phyloP scores from a whole-genome alignment of 2,329 filamentous ascomycete genomes.

The Gaeumannomyces sp. region DNA sequence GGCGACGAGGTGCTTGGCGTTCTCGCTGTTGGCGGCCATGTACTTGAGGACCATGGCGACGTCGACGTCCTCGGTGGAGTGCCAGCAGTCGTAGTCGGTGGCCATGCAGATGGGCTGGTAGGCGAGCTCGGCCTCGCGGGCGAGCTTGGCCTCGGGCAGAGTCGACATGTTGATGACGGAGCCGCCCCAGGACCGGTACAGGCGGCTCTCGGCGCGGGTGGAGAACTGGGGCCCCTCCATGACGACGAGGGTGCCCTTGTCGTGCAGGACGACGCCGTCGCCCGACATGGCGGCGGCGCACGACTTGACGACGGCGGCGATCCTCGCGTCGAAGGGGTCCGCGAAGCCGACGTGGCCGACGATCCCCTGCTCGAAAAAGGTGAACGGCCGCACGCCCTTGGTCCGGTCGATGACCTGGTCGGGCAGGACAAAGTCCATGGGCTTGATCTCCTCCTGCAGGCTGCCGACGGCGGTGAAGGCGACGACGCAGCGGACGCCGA shows the following conservation, averaged over 20 bases:
- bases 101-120: conserved; percentile 99
- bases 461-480: conserved; percentile 94
- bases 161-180: conserved; percentile 98
- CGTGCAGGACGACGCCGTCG: conserved; percentile 78
- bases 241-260: conserved; percentile 78
- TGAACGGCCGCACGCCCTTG: conserved; percentile 89
- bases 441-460: conserved; percentile 85
- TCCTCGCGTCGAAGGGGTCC: conserved; percentile 79
- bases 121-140: conserved; percentile 88
- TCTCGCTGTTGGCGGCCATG: conserved; percentile 89
- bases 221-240: conserved; percentile 99
- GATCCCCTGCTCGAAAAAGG: conserved; percentile 88
- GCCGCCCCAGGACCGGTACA: conserved; percentile 92
- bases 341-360: conserved; percentile 94
- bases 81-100: conserved; percentile 99
- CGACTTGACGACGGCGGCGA: conserved; percentile 69
- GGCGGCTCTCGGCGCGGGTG: conserved; percentile 87
- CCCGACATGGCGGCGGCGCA: conserved; percentile 74
- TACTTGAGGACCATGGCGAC: conserved; percentile 96
- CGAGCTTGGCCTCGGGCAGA: conserved; percentile 91
- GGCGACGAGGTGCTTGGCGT: conserved; percentile 77
- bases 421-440: conserved; percentile 92
- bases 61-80: conserved; percentile 73
- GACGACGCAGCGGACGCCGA: conserved; percentile 87
- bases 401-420: conserved; percentile 97